Percentiles rank a stretch among this genome's conserved stretches.
These are phyloP conservation scores for Colletotrichum karsti DNA, from an alignment of 2,329 filamentous ascomycete species.

Conservation along the genomic window DNA sequence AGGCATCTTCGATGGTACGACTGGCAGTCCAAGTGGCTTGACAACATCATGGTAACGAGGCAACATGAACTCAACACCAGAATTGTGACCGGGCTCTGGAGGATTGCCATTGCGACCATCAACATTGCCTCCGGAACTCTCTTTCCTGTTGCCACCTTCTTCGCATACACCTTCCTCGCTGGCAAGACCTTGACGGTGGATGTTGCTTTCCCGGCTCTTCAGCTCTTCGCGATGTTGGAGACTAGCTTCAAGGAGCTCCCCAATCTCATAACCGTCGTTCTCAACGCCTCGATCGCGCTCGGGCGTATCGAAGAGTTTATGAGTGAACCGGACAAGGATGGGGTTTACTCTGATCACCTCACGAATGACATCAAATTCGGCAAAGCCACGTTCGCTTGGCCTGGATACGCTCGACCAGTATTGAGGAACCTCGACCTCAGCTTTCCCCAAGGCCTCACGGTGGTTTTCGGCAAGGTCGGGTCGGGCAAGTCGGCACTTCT, in stretches of 20 bases:
- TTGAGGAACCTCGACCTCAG: constrained; percentile 55
- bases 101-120: constrained; percentile 69
- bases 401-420: constrained; percentile 66
- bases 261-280: constrained; percentile 75
- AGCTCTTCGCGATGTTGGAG: constrained; percentile 82
- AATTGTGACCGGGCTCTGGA: constrained; percentile 70
- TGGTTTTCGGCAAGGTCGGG: constrained; percentile 68
- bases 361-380: constrained; percentile 60
- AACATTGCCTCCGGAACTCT: constrained; percentile 77
- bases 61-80: constrained; percentile 73
- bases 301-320: constrained; percentile 87
- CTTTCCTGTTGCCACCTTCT: constrained; percentile 84
- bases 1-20: constrained; percentile 84
- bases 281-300: constrained; percentile 86
- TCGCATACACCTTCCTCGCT: constrained; percentile 79
- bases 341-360: constrained; percentile 47
- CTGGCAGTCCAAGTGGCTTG: constrained; percentile 81
- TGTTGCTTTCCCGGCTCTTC: constrained; percentile 85
- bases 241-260: constrained; percentile 79
- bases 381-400: constrained; percentile 81
- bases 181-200: constrained; percentile 77
- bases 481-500: constrained; percentile 69
- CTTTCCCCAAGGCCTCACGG: constrained; percentile 59
- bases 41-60: constrained; percentile 72
- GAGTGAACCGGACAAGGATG: constrained; percentile 80